phyloP scores from a whole-genome alignment of 2,329 filamentous ascomycete species.

The Lecanicillium sp. region DNA sequence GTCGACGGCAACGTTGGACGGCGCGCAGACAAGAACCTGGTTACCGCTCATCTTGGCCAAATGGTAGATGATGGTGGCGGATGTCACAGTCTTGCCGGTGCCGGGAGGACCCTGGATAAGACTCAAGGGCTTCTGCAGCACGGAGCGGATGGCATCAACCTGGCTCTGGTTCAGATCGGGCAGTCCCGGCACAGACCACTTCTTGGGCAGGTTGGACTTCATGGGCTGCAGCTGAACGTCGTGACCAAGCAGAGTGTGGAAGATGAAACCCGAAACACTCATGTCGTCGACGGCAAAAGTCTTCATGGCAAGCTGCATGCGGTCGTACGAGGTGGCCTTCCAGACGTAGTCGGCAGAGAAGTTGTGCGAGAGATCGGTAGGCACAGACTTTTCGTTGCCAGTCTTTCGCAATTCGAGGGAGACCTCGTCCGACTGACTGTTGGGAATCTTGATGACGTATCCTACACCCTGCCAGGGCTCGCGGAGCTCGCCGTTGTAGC shows the following conservation, averaged over 20 bases:
- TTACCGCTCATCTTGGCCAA: slow-evolving; percentile 91
- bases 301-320: slow-evolving; percentile 99
- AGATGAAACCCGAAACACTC: slow-evolving; percentile 98
- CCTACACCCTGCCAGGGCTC: slow-evolving; percentile 95
- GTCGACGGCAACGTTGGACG: slow-evolving; percentile 96
- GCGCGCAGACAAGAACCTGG: slow-evolving; percentile 92
- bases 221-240: slow-evolving; percentile 91
- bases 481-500: slow-evolving; percentile 91
- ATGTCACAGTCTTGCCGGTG: slow-evolving; percentile 97
- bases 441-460: slow-evolving; percentile 98
- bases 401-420: slow-evolving; percentile 91
- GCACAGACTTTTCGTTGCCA: slow-evolving; percentile 91
- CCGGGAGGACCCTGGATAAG: slow-evolving; percentile 95
- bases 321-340: slow-evolving; percentile 98
- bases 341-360: slow-evolving; percentile 99
- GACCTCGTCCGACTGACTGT: slow-evolving; percentile 97
- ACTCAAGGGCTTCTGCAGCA: slow-evolving; percentile 86
- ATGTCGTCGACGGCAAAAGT: slow-evolving; percentile 96
- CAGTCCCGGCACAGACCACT: slow-evolving; percentile 90
- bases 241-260: slow-evolving; percentile 91
- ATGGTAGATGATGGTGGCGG: slow-evolving; percentile 97
- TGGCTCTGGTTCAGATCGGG: slow-evolving; percentile 95
- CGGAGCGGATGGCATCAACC: slow-evolving; percentile 92
- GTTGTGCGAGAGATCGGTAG: slow-evolving; percentile 93
- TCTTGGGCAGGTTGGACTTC: slow-evolving; percentile 93